Conservation (phyloP, 371 early-diverging fungal genomes). For the Zancudomyces culisetae region DNA sequence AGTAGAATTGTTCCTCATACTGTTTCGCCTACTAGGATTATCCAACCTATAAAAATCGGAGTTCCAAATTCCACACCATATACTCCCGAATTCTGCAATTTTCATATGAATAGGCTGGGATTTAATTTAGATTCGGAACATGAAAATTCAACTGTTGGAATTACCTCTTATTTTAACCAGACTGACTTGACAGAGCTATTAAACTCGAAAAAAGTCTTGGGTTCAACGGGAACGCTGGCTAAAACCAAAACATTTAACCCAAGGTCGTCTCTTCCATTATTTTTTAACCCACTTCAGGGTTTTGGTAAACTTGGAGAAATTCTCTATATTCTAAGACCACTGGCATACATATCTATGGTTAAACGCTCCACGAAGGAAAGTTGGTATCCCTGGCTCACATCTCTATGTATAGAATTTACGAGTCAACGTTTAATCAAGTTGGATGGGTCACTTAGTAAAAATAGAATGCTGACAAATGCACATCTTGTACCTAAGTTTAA, state of each 20-base stretch:
- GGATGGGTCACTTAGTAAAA: slow-evolving; percentile 10
- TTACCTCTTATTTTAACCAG: background rate
- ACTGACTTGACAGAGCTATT: background rate
- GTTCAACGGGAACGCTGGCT: slow-evolving; percentile 28
- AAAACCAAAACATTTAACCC: slow-evolving; percentile 39
- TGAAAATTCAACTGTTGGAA: background rate
- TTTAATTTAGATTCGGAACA: background rate
- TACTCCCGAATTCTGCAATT: slow-evolving; percentile 23
- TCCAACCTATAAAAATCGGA: slow-evolving; percentile 34
- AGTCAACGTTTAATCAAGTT: slow-evolving; percentile 24
- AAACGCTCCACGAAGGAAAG: slow-evolving; percentile 47
- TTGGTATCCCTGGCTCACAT: slow-evolving; percentile 75
- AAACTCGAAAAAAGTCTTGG: background rate
- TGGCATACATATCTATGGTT: slow-evolving; percentile 62
- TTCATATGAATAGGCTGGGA: slow-evolving; percentile 23
- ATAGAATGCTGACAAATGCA: too few species aligned
- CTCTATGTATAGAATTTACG: slow-evolving; percentile 45
- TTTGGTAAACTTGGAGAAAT: slow-evolving; percentile 49
- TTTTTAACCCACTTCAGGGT: slow-evolving; percentile 38
- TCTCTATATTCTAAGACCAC: slow-evolving; percentile 62
- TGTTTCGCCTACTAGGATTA: slow-evolving; percentile 46
- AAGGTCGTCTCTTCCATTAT: slow-evolving; percentile 24
- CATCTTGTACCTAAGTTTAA: slow-evolving; percentile 8
- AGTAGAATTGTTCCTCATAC: slow-evolving; percentile 45
- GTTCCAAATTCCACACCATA: background rate